Evolutionary conservation across 768 basidiomycete species (phyloP).

Genomic region (Thelephora aurantiotincta): DNA sequence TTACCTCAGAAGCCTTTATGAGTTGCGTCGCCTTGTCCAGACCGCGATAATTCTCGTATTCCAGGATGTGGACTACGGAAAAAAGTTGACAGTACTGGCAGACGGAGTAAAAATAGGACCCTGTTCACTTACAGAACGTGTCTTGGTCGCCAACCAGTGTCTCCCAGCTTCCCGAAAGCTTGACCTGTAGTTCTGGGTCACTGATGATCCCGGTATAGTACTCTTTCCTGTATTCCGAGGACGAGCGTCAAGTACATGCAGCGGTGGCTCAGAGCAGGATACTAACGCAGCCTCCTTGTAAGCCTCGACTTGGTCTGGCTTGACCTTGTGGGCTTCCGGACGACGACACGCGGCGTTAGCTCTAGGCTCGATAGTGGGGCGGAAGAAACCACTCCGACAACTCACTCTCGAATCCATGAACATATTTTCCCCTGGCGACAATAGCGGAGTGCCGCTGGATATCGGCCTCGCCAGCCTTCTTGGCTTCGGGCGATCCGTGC

Average conservation of each 20-base stretch:
- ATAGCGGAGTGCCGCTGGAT: constrained; percentile 74
- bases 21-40: constrained; percentile 65
- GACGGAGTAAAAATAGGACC: neutral
- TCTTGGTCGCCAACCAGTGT: constrained; percentile 83
- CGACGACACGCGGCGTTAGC: constrained; percentile 3
- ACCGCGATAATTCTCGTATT: constrained; percentile 89
- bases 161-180: constrained; percentile 92
- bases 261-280: neutral
- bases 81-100: neutral
- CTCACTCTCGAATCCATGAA: constrained; percentile 82
- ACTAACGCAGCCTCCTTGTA: constrained; percentile 80
- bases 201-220: constrained; percentile 76
- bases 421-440: constrained; percentile 87
- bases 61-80: constrained; percentile 52
- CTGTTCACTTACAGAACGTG: constrained; percentile 40
- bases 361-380: neutral
- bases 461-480: constrained; percentile 65
- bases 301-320: constrained; percentile 63
- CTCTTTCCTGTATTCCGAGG: constrained; percentile 37
- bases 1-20: constrained; percentile 32
- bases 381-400: neutral
- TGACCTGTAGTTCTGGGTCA: constrained; percentile 61
- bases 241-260: constrained; percentile 1
- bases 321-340: constrained; percentile 67
- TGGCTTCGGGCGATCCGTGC: constrained; percentile 89